A percentile compares a stretch with the other conserved stretches of the same genome.
Conservation (phyloP, 2,329 filamentous ascomycete species). For the Pseudovirgaria hyperparasitica region DNA sequence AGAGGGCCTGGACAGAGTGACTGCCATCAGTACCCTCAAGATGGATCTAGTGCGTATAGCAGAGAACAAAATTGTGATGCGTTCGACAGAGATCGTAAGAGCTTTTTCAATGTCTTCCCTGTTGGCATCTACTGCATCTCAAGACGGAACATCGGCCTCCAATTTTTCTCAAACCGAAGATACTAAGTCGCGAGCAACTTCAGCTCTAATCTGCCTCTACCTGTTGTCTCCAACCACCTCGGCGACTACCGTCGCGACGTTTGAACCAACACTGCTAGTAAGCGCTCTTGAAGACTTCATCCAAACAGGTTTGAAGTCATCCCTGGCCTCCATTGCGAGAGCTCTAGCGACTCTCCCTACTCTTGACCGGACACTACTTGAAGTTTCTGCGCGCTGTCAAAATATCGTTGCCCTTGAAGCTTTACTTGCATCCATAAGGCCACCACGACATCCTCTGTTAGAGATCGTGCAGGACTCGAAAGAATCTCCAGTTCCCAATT, state of each 20-base stretch:
- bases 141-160: constrained; percentile 20
- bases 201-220: constrained; percentile 66
- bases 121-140: constrained; percentile 18
- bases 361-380: constrained; percentile 67
- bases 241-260: constrained; percentile 34
- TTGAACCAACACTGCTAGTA: constrained; percentile 59
- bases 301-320: constrained; percentile 66
- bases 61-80: constrained; percentile 60
- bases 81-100: constrained; percentile 65
- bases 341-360: constrained; percentile 69
- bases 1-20: constrained; percentile 59
- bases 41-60: constrained; percentile 56
- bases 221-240: constrained; percentile 59
- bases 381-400: constrained; percentile 75
- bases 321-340: constrained; percentile 59
- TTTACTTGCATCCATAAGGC: constrained; percentile 55
- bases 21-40: constrained; percentile 58
- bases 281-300: constrained; percentile 71
- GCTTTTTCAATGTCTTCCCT: constrained; percentile 66
- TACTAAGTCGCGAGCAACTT: constrained; percentile 57
- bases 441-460: constrained; percentile 57
- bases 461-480: no score
- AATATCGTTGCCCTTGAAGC: constrained; percentile 81
- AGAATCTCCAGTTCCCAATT: constrained; percentile 26
- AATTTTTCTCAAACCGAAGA: constrained; percentile 57